These are phyloP conservation scores for Candida sithepensis DNA, from an alignment of 805 yeast genomes.

Conservation along the genomic window DNA sequence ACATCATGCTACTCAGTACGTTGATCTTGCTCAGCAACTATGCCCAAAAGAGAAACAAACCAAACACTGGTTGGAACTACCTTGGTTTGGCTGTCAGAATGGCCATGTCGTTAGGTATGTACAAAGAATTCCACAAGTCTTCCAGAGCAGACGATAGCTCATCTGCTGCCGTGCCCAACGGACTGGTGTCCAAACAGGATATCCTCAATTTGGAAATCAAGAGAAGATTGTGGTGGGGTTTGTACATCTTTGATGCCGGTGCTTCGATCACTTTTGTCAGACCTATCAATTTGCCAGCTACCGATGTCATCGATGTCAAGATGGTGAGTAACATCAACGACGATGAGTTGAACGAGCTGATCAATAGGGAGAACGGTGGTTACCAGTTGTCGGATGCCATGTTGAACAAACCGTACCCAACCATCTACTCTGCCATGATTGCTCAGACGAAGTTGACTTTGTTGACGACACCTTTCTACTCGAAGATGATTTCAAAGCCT, in stretches of 20 bases:
- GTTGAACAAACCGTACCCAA: slow-evolving; percentile 39
- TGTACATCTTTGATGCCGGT: slow-evolving; percentile 60
- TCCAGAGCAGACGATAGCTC: slow-evolving; percentile 7
- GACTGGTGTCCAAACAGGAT: slow-evolving; percentile 27
- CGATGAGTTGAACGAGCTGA: slow-evolving; percentile 29
- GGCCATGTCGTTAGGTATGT: slow-evolving; percentile 64
- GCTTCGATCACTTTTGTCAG: slow-evolving; percentile 64
- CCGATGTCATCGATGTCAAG: slow-evolving; percentile 44
- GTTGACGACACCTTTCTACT: slow-evolving; percentile 45
- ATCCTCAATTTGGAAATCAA: slow-evolving; percentile 50
- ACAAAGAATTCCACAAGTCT: slow-evolving; percentile 44
- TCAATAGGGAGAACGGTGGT: slow-evolving; percentile 19
- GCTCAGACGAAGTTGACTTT: slow-evolving; percentile 50
- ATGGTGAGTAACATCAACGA: slow-evolving; percentile 51
- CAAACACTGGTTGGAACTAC: slow-evolving; percentile 67
- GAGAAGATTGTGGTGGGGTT: slow-evolving; percentile 66
- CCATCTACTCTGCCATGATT: slow-evolving; percentile 56
- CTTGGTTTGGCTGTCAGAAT: slow-evolving; percentile 61
- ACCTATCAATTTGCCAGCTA: slow-evolving; percentile 51
- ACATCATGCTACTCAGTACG: slow-evolving; percentile 50
- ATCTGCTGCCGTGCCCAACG: background rate
- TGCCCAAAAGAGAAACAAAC: slow-evolving; percentile 60
- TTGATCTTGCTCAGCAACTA: slow-evolving; percentile 54
- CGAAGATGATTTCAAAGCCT: slow-evolving; percentile 43
- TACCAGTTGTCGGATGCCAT: slow-evolving; percentile 14